A percentile compares a stretch with the other conserved stretches of the same genome.
Evolutionary conservation across 2,329 filamentous ascomycete genomes (phyloP).

Genomic region (Chaetomiaceae sp.): DNA sequence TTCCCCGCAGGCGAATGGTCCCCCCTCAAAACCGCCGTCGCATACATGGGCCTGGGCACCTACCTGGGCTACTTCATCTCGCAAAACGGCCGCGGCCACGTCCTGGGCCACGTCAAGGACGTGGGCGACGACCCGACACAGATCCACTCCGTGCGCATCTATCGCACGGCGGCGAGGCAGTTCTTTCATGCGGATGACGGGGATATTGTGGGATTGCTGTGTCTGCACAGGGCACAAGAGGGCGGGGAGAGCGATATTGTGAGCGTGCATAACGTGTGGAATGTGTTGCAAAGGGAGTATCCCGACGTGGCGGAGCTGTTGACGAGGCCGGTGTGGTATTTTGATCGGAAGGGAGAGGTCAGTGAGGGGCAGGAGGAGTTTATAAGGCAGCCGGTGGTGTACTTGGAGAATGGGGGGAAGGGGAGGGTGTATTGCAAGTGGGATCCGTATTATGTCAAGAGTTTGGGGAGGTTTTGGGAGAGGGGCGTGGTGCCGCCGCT

Average conservation of each 20-base stretch:
- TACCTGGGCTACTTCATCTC: constrained; percentile 85
- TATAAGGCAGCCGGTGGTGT: constrained; percentile 68
- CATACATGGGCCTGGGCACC: constrained; percentile 85
- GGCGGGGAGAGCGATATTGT: constrained; percentile 82
- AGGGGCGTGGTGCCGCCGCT: constrained; percentile 68
- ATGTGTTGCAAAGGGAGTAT: constrained; percentile 67
- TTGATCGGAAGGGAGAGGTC: constrained; percentile 84
- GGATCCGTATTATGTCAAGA: constrained; percentile 85
- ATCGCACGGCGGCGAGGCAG: constrained; percentile 79
- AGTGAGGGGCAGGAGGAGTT: constrained; percentile 70
- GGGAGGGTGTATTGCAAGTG: constrained; percentile 76
- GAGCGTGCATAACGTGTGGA: constrained; percentile 76
- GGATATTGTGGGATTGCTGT: constrained; percentile 79
- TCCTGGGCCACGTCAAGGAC: constrained; percentile 86
- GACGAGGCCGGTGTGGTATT: constrained; percentile 80
- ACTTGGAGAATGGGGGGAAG: constrained; percentile 65
- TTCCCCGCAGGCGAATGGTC: constrained; percentile 76
- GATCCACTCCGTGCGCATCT: constrained; percentile 85
- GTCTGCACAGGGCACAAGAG: constrained; percentile 70
- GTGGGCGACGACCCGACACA: constrained; percentile 74
- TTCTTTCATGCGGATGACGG: constrained; percentile 83
- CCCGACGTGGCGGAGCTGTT: constrained; percentile 75
- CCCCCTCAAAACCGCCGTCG: constrained; percentile 72
- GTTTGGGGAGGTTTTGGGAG: constrained; percentile 69
- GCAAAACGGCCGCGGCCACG: constrained; percentile 80